Conservation (phyloP, 1,284 basidiomycete species). For the Apiotrichum veenhuisii region DNA sequence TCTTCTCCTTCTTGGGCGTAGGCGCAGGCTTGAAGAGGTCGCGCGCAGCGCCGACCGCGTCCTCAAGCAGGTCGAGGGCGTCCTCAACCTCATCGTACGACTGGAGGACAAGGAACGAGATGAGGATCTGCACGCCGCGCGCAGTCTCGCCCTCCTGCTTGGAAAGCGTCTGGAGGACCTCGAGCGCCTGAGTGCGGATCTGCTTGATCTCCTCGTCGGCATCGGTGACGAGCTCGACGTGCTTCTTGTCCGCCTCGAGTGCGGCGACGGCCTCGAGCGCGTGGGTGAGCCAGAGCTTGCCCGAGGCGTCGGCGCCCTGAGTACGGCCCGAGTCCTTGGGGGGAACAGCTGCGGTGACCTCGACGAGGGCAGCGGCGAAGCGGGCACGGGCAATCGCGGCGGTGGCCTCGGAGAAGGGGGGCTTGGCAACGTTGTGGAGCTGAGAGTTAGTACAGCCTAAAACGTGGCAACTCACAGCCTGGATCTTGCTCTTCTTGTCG, state of each 20-base stretch:
- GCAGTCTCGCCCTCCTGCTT: conserved; percentile 54
- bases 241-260: conserved; percentile 65
- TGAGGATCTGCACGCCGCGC: conserved; percentile 64
- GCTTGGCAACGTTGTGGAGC: conserved; percentile 63
- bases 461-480: conserved; percentile 47
- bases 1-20: conserved; percentile 9
- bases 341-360: conserved; percentile 60
- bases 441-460: conserved; percentile 44
- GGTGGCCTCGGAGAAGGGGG: conserved; percentile 67
- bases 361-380: conserved; percentile 35
- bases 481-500: conserved; percentile 62
- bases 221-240: conserved; percentile 59
- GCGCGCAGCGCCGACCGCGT: conserved; percentile 13
- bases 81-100: conserved; percentile 64
- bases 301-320: conserved; percentile 63
- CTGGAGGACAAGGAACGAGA: conserved; percentile 65
- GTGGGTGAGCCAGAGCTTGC: conserved; percentile 74
- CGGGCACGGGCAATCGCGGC: conserved; percentile 49
- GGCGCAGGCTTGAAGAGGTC: conserved; percentile 14
- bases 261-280: conserved; percentile 60
- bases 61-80: conserved; percentile 59
- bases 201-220: conserved; percentile 59
- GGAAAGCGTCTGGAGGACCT: conserved; percentile 53
- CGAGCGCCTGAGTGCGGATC: conserved; percentile 55
- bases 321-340: conserved; percentile 29